phyloP scores from a whole-genome alignment of 495 filamentous ascomycete species.

The Talaromyces stipitatus region DNA sequence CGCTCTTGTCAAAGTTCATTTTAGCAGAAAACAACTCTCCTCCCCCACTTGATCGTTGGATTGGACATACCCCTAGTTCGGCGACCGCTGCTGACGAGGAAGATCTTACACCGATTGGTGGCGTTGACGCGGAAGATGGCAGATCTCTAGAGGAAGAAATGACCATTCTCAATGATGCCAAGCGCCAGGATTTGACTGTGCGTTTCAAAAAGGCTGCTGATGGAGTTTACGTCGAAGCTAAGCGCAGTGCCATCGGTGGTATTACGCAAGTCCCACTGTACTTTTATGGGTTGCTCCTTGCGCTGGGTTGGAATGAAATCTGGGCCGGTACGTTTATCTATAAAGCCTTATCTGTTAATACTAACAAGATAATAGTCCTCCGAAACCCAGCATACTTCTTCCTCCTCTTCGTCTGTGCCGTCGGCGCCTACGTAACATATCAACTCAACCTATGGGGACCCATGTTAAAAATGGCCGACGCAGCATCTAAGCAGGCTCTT shows the following conservation, averaged over 20 bases:
- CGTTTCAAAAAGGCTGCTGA: constrained; percentile 97
- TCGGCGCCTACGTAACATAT: constrained; percentile 80
- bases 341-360: not conserved
- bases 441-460: constrained; percentile 92
- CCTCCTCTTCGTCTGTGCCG: constrained; percentile 66
- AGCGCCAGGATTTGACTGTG: constrained; percentile 81
- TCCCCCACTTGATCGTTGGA: constrained; percentile 75
- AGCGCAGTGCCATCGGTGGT: constrained; percentile 90
- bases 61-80: constrained; percentile 70
- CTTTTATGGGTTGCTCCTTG: constrained; percentile 83
- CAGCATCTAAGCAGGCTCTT: constrained; percentile 75
- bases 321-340: constrained; percentile 60
- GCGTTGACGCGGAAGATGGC: constrained; percentile 85
- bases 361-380: constrained; percentile 49
- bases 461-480: constrained; percentile 85
- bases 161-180: constrained; percentile 82
- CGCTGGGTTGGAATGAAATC: constrained; percentile 96
- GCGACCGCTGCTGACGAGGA: constrained; percentile 81
- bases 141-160: constrained; percentile 93
- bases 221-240: constrained; percentile 94
- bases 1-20: constrained; percentile 77
- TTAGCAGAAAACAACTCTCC: constrained; percentile 58
- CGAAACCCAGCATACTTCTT: constrained; percentile 91
- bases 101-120: constrained; percentile 75
- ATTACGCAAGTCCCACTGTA: constrained; percentile 86